Percentiles rank a stretch among this genome's conserved stretches.
Evolutionary conservation across 2,329 filamentous ascomycete species (phyloP).

Genomic region (Exophiala calicioides): DNA sequence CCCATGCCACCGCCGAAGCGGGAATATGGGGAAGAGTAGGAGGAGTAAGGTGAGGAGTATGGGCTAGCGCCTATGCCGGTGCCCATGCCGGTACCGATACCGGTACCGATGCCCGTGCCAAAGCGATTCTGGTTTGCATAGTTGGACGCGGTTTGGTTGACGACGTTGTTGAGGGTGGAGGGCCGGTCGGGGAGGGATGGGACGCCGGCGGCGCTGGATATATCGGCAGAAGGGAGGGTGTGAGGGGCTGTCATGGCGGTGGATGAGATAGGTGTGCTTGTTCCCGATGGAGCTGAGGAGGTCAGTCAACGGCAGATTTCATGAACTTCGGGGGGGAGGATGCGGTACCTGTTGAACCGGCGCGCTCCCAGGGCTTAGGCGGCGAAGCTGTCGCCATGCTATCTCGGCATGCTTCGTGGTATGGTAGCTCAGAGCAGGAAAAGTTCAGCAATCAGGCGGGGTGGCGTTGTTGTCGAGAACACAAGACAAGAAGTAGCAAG

Average conservation of each 20-base stretch:
- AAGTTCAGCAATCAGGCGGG: background rate
- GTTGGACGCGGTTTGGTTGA: constrained; percentile 83
- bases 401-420: constrained; percentile 18
- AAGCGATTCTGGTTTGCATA: constrained; percentile 67
- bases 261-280: constrained; percentile 32
- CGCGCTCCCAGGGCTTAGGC: constrained; percentile 95
- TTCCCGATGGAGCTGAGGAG: constrained; percentile 21
- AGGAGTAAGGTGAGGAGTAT: constrained; percentile 44
- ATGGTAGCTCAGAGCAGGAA: background rate
- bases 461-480: too few relatives aligned
- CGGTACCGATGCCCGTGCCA: constrained; percentile 53
- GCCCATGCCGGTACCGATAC: too few relatives aligned
- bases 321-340: background rate
- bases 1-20: constrained; percentile 49
- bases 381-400: constrained; percentile 69
- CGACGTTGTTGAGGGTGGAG: constrained; percentile 71
- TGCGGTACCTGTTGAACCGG: constrained; percentile 58
- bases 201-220: constrained; percentile 47
- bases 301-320: constrained; percentile 13
- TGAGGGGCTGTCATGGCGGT: constrained; percentile 37
- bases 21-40: constrained; percentile 43
- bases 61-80: constrained; percentile 49
- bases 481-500: too few relatives aligned
- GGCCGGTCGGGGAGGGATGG: constrained; percentile 81
- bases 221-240: constrained; percentile 43